Conservation (phyloP, 2,329 filamentous ascomycete genomes). For the Fusarium caatingaense region DNA sequence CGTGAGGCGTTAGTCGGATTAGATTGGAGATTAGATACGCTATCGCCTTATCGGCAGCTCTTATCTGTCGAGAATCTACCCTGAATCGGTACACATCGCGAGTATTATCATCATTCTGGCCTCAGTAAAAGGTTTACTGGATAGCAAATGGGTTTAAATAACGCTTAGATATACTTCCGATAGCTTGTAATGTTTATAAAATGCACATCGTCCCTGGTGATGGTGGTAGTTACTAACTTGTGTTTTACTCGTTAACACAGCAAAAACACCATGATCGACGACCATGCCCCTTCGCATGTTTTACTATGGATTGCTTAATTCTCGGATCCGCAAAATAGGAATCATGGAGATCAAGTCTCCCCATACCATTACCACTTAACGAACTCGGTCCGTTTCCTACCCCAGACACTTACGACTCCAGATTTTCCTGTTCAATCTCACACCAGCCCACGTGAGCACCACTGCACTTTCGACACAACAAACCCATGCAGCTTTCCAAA, state of each 20-base stretch:
- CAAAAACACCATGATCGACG: too few species aligned
- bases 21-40: too few species aligned
- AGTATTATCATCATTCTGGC: background rate
- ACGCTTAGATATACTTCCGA: too few species aligned
- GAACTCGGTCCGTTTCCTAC: background rate
- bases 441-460: background rate
- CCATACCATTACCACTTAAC: background rate
- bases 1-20: background rate
- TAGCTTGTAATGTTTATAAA: too few species aligned
- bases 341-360: background rate
- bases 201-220: too few species aligned
- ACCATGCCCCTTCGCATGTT: too few species aligned
- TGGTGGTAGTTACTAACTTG: too few species aligned
- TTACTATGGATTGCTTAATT: rapidly evolving
- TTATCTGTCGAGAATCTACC: background rate
- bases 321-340: background rate
- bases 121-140: background rate
- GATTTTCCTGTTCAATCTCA: background rate
- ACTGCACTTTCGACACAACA: background rate
- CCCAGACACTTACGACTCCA: background rate
- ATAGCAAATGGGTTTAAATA: too few species aligned
- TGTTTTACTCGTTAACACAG: too few species aligned
- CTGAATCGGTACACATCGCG: background rate
- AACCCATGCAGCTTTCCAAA: background rate
- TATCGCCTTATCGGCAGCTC: background rate